Percentiles rank a stretch among this genome's conserved stretches.
Conservation (phyloP, 129 eudicot genomes). For the Saposhnikovia divaricata region DNA sequence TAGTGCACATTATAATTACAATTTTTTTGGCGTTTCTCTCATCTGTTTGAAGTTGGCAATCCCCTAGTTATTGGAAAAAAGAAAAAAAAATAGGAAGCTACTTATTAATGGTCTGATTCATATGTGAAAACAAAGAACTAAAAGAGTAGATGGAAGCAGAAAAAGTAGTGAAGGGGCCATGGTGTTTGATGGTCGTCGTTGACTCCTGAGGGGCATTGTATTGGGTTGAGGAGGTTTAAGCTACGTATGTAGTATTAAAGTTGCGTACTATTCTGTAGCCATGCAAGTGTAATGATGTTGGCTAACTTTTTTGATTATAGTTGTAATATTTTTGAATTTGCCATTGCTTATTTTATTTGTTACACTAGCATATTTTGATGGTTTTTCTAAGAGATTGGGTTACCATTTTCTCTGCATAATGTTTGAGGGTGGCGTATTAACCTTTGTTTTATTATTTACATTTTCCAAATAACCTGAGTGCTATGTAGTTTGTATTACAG, state of each 20-base stretch:
- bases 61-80: background rate
- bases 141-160: background rate
- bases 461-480: background rate
- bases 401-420: background rate
- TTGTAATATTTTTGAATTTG: background rate
- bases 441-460: background rate
- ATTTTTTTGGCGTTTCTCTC: background rate
- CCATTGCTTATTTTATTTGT: background rate
- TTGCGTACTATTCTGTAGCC: background rate
- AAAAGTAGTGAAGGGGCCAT: background rate
- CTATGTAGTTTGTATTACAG: background rate
- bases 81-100: background rate
- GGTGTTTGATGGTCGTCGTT: background rate
- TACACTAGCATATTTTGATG: background rate
- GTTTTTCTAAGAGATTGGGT: background rate
- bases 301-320: background rate
- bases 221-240: background rate
- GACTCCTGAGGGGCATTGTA: background rate
- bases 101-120: background rate
- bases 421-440: background rate
- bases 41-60: background rate
- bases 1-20: background rate
- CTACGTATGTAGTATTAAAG: background rate
- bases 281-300: background rate
- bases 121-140: background rate